Evolutionary conservation across 164 flowering plant genomes (phyloP), one percentile per base, ranked within the genome.

Genomic region (Nelumbo lutea): DNA sequence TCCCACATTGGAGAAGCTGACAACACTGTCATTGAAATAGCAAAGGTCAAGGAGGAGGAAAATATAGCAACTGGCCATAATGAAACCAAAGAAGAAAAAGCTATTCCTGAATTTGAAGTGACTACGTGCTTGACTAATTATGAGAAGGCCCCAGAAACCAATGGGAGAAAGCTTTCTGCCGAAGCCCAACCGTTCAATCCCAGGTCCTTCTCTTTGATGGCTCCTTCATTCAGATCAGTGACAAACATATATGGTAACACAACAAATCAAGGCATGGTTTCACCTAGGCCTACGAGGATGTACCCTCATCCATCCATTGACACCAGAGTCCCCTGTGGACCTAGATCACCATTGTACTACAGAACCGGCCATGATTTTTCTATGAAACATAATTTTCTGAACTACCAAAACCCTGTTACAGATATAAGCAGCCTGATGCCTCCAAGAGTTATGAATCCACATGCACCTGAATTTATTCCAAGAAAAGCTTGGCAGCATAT

Each of bases 151-250:
- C 52, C 45, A 15, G 88, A 82, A 79, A 65, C 27, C 27, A 27
- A 27, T 27, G 27, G 27, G 27, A 27, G 89, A 66, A 90, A 89
- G 81, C 95, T 94, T 61, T 94, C 98, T 11, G 97, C 97, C 64
- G 80, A 90, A 50, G 98, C 98, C 68, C 84, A 71, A 65, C 98
- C 98, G 27, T 94, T 88, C 82, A 87, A 73, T 70, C 98, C 98
- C 0, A 80, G 84, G 40, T 39, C 81, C 50, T 53, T 69, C 39
- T 63, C 86, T 61, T 67, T 79, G 74, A 65, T 74, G 56, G 60
- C 69, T 73, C 83, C 72, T 63, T 69, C 77, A 11, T 68, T 79
- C 70, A 83, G 72, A 62, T 57, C 27, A 27, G 51, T 72, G 38
- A 72, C 86, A 3, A 83, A 78, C 66, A 70, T 84, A 7, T 85